Conservation (phyloP, 441 rosid species). For the Macaranga tanarius region DNA sequence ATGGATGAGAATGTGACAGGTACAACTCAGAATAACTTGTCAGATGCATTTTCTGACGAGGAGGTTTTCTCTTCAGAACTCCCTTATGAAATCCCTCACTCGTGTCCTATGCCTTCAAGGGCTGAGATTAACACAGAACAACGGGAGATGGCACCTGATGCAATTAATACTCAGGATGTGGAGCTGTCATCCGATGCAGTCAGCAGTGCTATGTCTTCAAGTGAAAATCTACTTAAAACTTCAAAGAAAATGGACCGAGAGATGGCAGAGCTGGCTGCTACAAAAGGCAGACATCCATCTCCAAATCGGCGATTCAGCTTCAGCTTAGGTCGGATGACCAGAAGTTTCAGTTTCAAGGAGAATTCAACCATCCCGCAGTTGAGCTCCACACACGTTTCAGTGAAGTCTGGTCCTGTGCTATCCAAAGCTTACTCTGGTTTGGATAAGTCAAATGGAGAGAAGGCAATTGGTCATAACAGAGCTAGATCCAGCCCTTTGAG, state of each 20-base stretch:
- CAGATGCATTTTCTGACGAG: conserved; percentile 28
- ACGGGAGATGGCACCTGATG: conserved; percentile 22
- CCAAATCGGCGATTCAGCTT: conserved; percentile 78
- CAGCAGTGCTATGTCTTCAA: conserved; percentile 14
- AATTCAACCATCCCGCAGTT: conserved; percentile 46
- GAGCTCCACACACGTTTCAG: conserved; percentile 43
- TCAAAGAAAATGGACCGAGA: conserved; percentile 41
- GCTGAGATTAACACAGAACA: conserved; percentile 34
- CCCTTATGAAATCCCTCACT: conserved; percentile 40
- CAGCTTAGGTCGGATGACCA: conserved; percentile 63
- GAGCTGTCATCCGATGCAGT: conserved; percentile 32
- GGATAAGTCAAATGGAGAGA: conserved; percentile 42
- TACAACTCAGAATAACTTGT: conserved; percentile 26
- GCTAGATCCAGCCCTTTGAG: conserved; percentile 68
- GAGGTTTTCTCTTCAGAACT: conserved; percentile 26
- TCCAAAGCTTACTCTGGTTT: conserved; percentile 33
- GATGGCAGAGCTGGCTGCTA: conserved; percentile 28
- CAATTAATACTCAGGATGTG: conserved; percentile 9
- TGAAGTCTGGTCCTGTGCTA: conserved; percentile 64
- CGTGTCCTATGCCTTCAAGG: conserved; percentile 46
- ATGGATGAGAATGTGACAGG: conserved; percentile 27
- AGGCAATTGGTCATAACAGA: conserved; percentile 37
- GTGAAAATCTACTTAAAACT: conserved; percentile 35
- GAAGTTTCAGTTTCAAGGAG: conserved; percentile 83
- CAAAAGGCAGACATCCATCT: conserved; percentile 50